Evolutionary conservation across 805 yeast species (phyloP).

Genomic region (Hanseniaspora lindneri): DNA sequence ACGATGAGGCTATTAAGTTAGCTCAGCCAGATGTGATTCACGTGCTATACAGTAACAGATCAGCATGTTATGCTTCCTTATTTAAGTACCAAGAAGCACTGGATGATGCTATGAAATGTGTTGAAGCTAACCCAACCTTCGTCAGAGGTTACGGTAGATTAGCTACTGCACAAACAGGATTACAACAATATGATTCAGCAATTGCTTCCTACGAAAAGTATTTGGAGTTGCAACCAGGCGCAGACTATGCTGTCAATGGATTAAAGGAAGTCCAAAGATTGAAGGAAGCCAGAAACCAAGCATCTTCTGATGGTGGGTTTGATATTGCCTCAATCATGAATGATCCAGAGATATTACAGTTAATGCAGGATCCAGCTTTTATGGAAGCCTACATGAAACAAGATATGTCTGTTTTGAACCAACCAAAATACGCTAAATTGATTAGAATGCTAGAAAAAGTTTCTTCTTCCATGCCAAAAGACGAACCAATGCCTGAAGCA

Average conservation of each 20-base stretch:
- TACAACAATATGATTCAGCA: constrained; percentile 68
- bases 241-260: constrained; percentile 81
- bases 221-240: constrained; percentile 63
- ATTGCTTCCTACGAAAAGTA: constrained; percentile 62
- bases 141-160: constrained; percentile 90
- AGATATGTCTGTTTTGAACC: background rate
- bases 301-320: constrained; percentile 67
- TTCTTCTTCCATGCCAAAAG: constrained; percentile 25
- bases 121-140: constrained; percentile 74
- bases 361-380: constrained; percentile 77
- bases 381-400: constrained; percentile 36
- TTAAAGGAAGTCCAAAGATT: constrained; percentile 57
- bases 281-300: constrained; percentile 36
- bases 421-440: constrained; percentile 8
- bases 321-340: constrained; percentile 42
- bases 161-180: constrained; percentile 87
- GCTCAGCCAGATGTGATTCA: constrained; percentile 40
- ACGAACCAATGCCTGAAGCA: constrained; percentile 17
- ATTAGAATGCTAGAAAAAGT: background rate
- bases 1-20: constrained; percentile 42
- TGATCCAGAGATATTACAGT: constrained; percentile 78
- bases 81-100: constrained; percentile 64
- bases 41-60: constrained; percentile 84
- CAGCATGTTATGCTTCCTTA: constrained; percentile 78
- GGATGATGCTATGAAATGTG: constrained; percentile 74